These are phyloP conservation scores for Chaetothyriales sp. DNA, from an alignment of 2,329 filamentous ascomycete genomes.

Conservation along the genomic window DNA sequence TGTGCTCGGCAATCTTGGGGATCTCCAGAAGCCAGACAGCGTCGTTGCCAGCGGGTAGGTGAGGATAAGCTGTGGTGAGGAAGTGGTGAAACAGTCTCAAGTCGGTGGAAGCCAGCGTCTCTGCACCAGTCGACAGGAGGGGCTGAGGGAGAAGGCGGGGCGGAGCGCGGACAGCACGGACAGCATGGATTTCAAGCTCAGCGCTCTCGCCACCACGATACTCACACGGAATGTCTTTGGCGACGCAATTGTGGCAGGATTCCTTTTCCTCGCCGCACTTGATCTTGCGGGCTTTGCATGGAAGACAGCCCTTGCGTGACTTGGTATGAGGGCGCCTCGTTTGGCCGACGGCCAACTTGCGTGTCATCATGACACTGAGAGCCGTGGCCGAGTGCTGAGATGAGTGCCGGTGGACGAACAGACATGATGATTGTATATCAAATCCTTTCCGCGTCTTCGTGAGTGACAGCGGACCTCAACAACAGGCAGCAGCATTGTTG, in stretches of 20 bases:
- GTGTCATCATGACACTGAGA: not conserved
- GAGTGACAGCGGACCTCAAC: too few relatives aligned
- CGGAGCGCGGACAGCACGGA: not conserved
- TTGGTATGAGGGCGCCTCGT: constrained; percentile 6
- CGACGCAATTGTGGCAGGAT: constrained; percentile 25
- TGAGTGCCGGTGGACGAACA: too few relatives aligned
- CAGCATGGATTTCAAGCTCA: too few relatives aligned
- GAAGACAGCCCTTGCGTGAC: constrained; percentile 5
- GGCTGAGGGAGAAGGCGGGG: not conserved
- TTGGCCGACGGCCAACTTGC: not conserved
- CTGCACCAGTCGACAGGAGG: not conserved
- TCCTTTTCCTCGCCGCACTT: constrained; percentile 29
- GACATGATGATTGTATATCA: too few relatives aligned
- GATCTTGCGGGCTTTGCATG: constrained; percentile 6
- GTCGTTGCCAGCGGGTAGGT: constrained; percentile 52
- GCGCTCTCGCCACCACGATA: constrained; percentile 12
- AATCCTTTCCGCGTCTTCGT: too few relatives aligned
- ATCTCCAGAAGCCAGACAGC: constrained; percentile 54
- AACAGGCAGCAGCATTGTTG: too few relatives aligned
- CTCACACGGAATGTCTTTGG: constrained; percentile 22
- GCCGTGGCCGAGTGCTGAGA: too few relatives aligned
- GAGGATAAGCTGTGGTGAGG: constrained; percentile 41
- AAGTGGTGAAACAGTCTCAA: constrained; percentile 43
- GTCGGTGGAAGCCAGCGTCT: constrained; percentile 24
- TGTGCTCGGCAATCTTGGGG: constrained; percentile 53